phyloP scores from a whole-genome alignment of 768 basidiomycete species.

The Phlebiopsis flavidoalba region DNA sequence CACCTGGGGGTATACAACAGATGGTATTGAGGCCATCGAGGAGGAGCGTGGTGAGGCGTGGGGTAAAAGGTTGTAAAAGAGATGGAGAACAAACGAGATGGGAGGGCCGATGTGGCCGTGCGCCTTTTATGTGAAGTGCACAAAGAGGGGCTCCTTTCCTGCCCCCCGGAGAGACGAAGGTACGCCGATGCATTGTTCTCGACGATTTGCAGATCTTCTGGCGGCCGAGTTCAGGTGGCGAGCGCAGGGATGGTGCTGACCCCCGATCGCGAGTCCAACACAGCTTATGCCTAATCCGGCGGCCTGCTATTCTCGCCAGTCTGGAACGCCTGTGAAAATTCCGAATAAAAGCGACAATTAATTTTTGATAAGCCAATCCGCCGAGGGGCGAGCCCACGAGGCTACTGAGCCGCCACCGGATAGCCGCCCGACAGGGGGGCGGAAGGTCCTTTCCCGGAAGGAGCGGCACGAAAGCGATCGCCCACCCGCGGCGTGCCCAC shows the following conservation, averaged over 20 bases:
- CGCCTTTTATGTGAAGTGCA: slow-evolving; percentile 1
- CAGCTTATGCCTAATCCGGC: neutral
- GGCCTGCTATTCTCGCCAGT: neutral
- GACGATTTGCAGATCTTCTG: slow-evolving; percentile 7
- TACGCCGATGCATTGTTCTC: slow-evolving; percentile 7
- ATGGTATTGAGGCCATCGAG: neutral
- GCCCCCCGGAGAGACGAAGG: slow-evolving; percentile 2
- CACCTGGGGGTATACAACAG: slow-evolving; percentile 2
- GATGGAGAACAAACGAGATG: neutral
- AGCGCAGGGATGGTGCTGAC: slow-evolving; percentile 1
- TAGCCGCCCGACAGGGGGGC: neutral
- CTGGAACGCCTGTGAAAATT: slow-evolving; percentile 9
- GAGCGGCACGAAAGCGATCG: neutral
- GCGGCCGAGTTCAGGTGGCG: slow-evolving; percentile 8
- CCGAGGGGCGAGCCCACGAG: slow-evolving; percentile 7
- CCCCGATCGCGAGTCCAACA: slow-evolving; percentile 11
- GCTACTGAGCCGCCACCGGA: slow-evolving; percentile 13
- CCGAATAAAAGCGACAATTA: neutral
- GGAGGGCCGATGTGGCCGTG: neutral
- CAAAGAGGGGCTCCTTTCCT: slow-evolving; percentile 3
- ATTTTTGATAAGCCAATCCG: slow-evolving; percentile 3
- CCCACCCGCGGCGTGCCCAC: neutral
- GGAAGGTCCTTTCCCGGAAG: neutral
- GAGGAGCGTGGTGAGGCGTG: neutral
- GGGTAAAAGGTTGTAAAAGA: neutral